Percentiles rank a stretch among this genome's conserved stretches.
These are phyloP conservation scores for Mycena galopus DNA, from an alignment of 768 basidiomycete genomes.

Conservation along the genomic window DNA sequence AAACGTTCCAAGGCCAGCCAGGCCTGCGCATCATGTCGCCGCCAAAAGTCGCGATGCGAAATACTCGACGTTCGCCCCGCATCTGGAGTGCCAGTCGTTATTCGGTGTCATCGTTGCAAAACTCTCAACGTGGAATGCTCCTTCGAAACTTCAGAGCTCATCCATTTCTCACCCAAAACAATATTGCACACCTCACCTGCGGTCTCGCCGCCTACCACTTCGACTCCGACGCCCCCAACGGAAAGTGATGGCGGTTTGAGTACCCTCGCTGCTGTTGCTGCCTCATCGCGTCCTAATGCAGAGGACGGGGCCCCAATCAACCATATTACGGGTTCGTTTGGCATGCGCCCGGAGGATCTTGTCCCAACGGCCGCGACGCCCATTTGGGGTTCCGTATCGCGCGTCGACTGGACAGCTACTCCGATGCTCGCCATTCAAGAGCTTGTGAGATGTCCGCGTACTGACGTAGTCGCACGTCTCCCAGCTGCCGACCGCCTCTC, in stretches of 20 bases:
- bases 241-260: slow-evolving; percentile 19
- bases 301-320: neutral
- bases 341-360: slow-evolving; percentile 51
- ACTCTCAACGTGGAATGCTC: slow-evolving; percentile 62
- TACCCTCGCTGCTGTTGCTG: slow-evolving; percentile 24
- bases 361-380: slow-evolving; percentile 53
- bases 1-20: neutral
- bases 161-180: slow-evolving; percentile 38
- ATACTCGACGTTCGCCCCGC: slow-evolving; percentile 51
- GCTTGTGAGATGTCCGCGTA: slow-evolving; percentile 44
- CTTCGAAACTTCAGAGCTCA: slow-evolving; percentile 53
- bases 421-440: slow-evolving; percentile 63
- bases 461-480: slow-evolving; percentile 21
- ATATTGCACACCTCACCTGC: neutral
- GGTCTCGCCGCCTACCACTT: slow-evolving; percentile 7
- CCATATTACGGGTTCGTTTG: slow-evolving; percentile 34
- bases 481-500: slow-evolving; percentile 38
- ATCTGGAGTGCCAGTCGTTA: slow-evolving; percentile 11
- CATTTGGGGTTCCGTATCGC: slow-evolving; percentile 51
- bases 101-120: slow-evolving; percentile 64
- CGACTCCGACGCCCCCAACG: neutral
- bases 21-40: slow-evolving; percentile 47
- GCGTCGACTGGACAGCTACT: slow-evolving; percentile 58
- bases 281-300: slow-evolving; percentile 32
- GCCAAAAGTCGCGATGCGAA: slow-evolving; percentile 65